A percentile compares a stretch with the other conserved stretches of the same genome.
Conservation (phyloP, 441 rosid species). For the Croton setiger region DNA sequence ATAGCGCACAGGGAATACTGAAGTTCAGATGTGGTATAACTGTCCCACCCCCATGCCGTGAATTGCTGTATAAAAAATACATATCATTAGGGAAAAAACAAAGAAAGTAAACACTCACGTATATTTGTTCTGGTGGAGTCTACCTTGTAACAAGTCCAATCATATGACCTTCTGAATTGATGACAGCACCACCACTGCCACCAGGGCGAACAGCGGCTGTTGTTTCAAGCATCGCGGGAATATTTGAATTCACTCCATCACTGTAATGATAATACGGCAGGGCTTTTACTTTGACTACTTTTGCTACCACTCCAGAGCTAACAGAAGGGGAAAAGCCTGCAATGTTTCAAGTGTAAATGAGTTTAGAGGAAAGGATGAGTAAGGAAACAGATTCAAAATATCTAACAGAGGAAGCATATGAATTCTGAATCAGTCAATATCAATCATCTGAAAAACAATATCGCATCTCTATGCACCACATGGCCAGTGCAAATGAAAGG, state of each 20-base stretch:
- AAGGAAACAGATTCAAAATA: not conserved
- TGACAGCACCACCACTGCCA: constrained; percentile 93
- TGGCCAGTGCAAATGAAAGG: constrained; percentile 1
- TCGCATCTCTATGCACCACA: not conserved
- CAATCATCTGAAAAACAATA: not conserved
- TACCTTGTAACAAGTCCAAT: constrained; percentile 97
- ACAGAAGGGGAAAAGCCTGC: constrained; percentile 79
- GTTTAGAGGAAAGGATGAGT: not conserved
- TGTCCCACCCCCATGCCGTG: constrained; percentile 86
- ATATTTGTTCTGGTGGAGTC: too few species aligned
- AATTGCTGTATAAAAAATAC: constrained; percentile 58
- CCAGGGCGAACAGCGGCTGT: constrained; percentile 97
- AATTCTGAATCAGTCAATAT: not conserved
- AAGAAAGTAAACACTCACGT: too few species aligned
- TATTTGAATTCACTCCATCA: constrained; percentile 25
- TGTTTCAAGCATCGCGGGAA: constrained; percentile 93
- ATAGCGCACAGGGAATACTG: constrained; percentile 82
- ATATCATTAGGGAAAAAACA: not conserved
- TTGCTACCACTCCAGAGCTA: constrained; percentile 79
- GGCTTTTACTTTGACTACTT: constrained; percentile 61
- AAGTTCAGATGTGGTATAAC: constrained; percentile 90
- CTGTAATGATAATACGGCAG: constrained; percentile 30
- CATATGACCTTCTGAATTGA: constrained; percentile 77
- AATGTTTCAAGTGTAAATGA: constrained; percentile 13
- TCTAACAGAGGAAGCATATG: not conserved